Conservation (phyloP, 2,329 filamentous ascomycete species). For the Stachybotrys elegans region DNA sequence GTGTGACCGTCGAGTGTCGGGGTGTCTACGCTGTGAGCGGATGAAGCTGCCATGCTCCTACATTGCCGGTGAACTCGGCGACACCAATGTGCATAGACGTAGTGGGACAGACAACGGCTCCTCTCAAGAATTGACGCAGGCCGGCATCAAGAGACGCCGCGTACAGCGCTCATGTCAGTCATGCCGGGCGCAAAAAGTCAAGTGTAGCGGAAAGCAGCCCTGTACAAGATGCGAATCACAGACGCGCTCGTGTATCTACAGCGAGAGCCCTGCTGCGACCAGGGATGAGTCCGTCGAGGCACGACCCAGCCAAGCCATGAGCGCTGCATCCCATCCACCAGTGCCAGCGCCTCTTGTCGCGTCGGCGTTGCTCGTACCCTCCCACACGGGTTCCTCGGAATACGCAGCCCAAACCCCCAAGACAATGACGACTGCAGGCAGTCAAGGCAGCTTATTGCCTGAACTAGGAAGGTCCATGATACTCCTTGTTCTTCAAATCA, state of each 20-base stretch:
- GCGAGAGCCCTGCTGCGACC: neutral
- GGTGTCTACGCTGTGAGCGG: conserved; percentile 14
- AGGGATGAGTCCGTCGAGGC: too few species aligned
- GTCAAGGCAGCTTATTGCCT: too few species aligned
- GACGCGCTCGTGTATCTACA: conserved; percentile 7
- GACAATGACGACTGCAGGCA: too few species aligned
- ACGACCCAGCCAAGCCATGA: too few species aligned
- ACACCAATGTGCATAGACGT: neutral
- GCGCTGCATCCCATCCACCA: too few species aligned
- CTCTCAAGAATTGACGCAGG: conserved; percentile 15
- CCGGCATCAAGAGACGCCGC: conserved; percentile 12
- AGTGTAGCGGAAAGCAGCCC: conserved; percentile 26
- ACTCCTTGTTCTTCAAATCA: too few species aligned
- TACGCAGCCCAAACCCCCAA: too few species aligned
- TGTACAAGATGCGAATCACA: conserved; percentile 23
- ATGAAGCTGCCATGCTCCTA: conserved; percentile 12
- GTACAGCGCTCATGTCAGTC: conserved; percentile 20
- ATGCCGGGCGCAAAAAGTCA: conserved; percentile 29
- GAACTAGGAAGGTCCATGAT: too few species aligned
- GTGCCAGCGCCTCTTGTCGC: too few species aligned
- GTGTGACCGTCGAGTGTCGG: conserved; percentile 15
- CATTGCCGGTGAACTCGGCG: too few species aligned
- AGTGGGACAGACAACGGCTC: neutral
- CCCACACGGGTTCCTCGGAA: too few species aligned
- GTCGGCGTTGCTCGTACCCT: too few species aligned